phyloP scores from a whole-genome alignment of 2,329 filamentous ascomycete species.

The Fusarium liriodendri region DNA sequence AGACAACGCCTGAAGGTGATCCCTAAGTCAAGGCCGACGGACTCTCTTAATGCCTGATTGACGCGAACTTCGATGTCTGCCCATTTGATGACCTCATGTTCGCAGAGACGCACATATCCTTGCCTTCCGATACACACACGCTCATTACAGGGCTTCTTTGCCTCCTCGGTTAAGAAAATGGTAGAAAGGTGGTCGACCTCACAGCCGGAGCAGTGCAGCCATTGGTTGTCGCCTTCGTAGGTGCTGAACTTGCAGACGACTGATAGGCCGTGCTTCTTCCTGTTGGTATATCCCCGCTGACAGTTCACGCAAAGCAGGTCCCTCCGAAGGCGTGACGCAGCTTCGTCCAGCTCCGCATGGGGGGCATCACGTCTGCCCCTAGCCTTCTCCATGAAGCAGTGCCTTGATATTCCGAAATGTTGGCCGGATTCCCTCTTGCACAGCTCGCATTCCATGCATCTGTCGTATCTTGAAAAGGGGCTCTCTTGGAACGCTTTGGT shows the following conservation, averaged over 20 bases:
- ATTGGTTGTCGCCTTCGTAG: not conserved
- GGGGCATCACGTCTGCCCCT: rapidly evolving
- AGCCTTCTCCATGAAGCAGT: not conserved
- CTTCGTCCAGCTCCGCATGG: no score
- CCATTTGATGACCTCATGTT: not conserved
- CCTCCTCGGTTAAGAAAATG: not conserved
- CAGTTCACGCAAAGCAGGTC: not conserved
- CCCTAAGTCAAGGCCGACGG: no score
- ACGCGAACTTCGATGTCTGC: not conserved
- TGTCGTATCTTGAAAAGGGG: not conserved
- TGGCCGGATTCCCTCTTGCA: not conserved
- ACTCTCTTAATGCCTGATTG: no score
- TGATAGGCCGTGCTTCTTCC: not conserved
- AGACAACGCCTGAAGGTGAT: no score
- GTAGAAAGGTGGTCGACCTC: not conserved
- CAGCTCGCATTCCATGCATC: not conserved
- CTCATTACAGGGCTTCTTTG: rapidly evolving
- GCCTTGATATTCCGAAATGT: not conserved
- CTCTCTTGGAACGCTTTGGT: not conserved
- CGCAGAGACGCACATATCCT: not conserved
- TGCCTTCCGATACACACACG: not conserved
- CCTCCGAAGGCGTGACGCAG: not conserved
- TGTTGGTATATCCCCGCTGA: not conserved
- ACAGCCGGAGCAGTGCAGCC: not conserved
- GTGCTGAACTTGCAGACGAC: not conserved